Percentiles rank a stretch among this genome's conserved stretches.
These are phyloP conservation scores for Alternaria incomplexa DNA, from an alignment of 2,329 filamentous ascomycete genomes.

Conservation along the genomic window DNA sequence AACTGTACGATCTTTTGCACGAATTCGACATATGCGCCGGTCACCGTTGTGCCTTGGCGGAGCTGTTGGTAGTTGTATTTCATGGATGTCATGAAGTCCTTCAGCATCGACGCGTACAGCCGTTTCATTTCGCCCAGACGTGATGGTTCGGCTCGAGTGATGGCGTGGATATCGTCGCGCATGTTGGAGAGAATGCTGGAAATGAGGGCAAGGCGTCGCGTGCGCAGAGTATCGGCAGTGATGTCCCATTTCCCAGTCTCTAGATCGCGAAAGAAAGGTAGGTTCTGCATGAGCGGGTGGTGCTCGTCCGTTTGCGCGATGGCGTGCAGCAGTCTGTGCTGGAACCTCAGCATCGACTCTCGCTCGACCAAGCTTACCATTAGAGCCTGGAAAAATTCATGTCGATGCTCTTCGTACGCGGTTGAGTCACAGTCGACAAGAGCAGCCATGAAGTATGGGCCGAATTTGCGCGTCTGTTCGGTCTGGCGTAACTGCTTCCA, in stretches of 20 bases:
- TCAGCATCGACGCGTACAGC: constrained; percentile 59
- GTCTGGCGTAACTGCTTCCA: constrained; percentile 57
- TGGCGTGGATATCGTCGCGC: constrained; percentile 55
- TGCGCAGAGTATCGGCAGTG: constrained; percentile 58
- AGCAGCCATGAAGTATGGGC: constrained; percentile 53
- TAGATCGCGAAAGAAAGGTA: constrained; percentile 60
- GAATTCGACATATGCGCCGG: constrained; percentile 65
- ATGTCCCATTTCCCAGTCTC: constrained; percentile 54
- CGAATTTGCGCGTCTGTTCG: constrained; percentile 53
- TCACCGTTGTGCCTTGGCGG: constrained; percentile 45
- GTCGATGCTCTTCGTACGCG: constrained; percentile 54
- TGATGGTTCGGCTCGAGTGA: constrained; percentile 37
- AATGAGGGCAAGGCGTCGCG: constrained; percentile 61
- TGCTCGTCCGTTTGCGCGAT: constrained; percentile 56
- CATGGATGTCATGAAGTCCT: constrained; percentile 66
- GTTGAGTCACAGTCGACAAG: constrained; percentile 48
- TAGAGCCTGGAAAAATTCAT: constrained; percentile 60
- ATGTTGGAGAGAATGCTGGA: constrained; percentile 66
- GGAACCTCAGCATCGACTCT: constrained; percentile 66
- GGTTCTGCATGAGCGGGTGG: constrained; percentile 61
- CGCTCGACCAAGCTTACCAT: constrained; percentile 64
- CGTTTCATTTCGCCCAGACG: constrained; percentile 48
- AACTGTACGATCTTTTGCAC: constrained; percentile 65
- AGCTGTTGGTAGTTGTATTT: constrained; percentile 66
- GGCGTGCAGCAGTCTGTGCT: constrained; percentile 62